A percentile compares a stretch with the other conserved stretches of the same genome.
phyloP scores from a whole-genome alignment of 768 basidiomycete species.

The button mushroom (Agaricus bisporus) region DNA sequence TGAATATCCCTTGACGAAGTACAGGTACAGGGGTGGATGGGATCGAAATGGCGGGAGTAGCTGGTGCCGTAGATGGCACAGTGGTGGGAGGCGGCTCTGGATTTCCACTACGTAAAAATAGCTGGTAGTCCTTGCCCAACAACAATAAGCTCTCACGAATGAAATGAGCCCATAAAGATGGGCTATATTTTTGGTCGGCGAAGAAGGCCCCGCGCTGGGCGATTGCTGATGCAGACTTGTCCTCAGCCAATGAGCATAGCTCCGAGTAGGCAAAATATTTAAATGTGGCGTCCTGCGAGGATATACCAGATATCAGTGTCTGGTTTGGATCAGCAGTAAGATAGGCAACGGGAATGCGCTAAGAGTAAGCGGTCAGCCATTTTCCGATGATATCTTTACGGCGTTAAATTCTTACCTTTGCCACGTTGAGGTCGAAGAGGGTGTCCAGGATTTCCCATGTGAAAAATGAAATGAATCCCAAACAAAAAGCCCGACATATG shows the following conservation, averaged over 20 bases:
- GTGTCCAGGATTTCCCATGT: conserved; percentile 61
- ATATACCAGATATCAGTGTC: conserved; percentile 58
- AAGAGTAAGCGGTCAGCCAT: conserved; percentile 2
- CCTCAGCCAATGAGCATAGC: conserved; percentile 44
- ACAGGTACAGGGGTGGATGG: conserved; percentile 33
- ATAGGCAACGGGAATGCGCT: conserved; percentile 44
- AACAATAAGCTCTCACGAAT: conserved; percentile 51
- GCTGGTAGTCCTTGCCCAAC: conserved; percentile 66
- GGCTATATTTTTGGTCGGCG: conserved; percentile 60
- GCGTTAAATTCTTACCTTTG: conserved; percentile 37
- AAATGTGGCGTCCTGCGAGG: conserved; percentile 45
- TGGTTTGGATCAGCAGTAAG: conserved; percentile 45
- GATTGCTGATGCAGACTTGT: conserved; percentile 31
- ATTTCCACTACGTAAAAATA: conserved; percentile 53
- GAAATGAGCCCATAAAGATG: conserved; percentile 58
- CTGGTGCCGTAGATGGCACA: conserved; percentile 12
- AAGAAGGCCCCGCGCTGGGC: conserved; percentile 52
- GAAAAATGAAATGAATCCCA: conserved; percentile 45
- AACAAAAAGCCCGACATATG: conserved; percentile 39
- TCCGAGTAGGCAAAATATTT: conserved; percentile 66
- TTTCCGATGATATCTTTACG: background rate
- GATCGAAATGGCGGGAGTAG: conserved; percentile 10
- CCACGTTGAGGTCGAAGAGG: conserved; percentile 53
- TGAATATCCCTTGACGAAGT: conserved; percentile 41
- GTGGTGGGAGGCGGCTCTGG: conserved; percentile 20